Evolutionary conservation across 805 yeast species (phyloP), one percentile per base, ranked within the genome.

Genomic region (Saturnispora besseyi): DNA sequence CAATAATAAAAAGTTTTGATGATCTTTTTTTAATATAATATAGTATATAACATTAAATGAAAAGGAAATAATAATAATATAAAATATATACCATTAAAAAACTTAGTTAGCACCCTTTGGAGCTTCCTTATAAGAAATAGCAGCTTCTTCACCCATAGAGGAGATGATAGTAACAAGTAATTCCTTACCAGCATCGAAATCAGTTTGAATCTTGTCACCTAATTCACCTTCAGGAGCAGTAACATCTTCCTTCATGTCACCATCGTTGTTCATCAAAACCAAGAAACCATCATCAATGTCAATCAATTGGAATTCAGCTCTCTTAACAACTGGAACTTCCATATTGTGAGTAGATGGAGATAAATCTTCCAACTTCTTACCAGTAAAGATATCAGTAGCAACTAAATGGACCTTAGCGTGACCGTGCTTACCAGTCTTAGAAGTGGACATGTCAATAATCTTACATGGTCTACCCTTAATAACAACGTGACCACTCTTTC

Each of bases 361-460:
- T 74, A 93, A 86, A 78, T 93, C 99, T 84, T 93, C 99, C 75
- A 90, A 84, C 82, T 93, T 93, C 90, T 93, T 93, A 75, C 87
- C 86, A 67, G 99, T 93, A 91, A 93, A 93, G 74, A 93, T 91
- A 75, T 93, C 99, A 66, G 87, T 83, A 71, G 98, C 98, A 62
- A 93, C 98, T 78, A 93, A 82, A 78, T 93, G 98, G 75, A 93
- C 99, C 84, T 93, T 93, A 74, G 99, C 99, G 93, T 93, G 99
- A 80, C 99, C 99, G 86, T 93, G 99, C 97, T 93, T 93, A 79
- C 99, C 99, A 66, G 99, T 93, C 86, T 93, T 93, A 69, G 99
- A 93, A 70, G 99, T 93, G 58, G 99, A 93, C 99, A 93, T 93
- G 75, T 93, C 99, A 67, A 93, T 95, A 75, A 93, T 93, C 84